Conservation (phyloP, 805 yeast species). For the Metschnikowia amazonensis region DNA sequence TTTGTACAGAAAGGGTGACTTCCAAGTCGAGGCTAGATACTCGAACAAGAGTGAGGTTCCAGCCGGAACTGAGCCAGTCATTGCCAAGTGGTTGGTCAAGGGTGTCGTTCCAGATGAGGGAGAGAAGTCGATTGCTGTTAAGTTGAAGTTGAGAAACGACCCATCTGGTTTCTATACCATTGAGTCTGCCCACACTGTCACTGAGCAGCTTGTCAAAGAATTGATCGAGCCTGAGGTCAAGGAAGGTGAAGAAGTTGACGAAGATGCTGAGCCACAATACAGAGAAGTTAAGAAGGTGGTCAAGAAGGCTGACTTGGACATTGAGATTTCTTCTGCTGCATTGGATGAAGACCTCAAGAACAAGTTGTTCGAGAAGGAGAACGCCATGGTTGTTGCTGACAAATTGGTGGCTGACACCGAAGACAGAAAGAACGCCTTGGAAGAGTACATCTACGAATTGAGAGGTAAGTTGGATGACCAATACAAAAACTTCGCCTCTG, state of each 20-base stretch:
- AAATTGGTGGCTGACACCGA: conserved; percentile 98
- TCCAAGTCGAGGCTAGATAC: conserved; percentile 81
- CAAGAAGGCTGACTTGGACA: conserved; percentile 75
- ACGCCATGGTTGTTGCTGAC: conserved; percentile 80
- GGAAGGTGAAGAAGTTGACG: conserved; percentile 45
- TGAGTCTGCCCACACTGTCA: conserved; percentile 92
- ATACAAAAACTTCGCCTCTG: conserved; percentile 83
- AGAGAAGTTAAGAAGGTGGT: conserved; percentile 89
- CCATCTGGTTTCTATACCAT: conserved; percentile 93
- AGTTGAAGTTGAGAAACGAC: conserved; percentile 93
- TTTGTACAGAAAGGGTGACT: conserved; percentile 85
- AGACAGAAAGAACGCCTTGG: conserved; percentile 96
- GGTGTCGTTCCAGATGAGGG: conserved; percentile 83
- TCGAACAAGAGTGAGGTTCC: conserved; percentile 73
- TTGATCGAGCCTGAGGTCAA: conserved; percentile 63
- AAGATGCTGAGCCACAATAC: conserved; percentile 79
- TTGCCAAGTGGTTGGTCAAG: conserved; percentile 81
- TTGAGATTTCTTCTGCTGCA: conserved; percentile 59
- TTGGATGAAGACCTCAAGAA: conserved; percentile 55
- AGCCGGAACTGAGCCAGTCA: conserved; percentile 55
- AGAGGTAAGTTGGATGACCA: conserved; percentile 95
- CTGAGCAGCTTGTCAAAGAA: conserved; percentile 87
- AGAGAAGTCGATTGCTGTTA: conserved; percentile 73
- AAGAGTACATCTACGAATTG: conserved; percentile 96
- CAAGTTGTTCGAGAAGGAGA: conserved; percentile 74